A percentile compares a stretch with the other conserved stretches of the same genome.
Conservation (phyloP, 208 protist species). For the Strigomonas culicis region DNA sequence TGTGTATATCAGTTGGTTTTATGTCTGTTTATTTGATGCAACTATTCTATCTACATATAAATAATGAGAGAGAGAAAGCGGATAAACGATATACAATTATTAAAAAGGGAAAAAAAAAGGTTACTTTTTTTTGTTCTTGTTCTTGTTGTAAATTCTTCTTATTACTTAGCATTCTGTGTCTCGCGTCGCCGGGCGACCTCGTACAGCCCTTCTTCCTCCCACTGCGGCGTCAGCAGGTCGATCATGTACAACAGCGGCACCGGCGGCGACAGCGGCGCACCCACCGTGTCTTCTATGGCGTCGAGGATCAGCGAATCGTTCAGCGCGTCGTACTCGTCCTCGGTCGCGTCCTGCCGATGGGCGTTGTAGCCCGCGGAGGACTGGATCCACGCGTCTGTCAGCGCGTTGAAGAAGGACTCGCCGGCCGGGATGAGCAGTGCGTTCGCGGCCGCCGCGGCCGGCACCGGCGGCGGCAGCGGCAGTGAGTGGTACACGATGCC, state of each 20-base stretch:
- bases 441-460: no score
- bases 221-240: conserved; percentile 61
- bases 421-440: neutral
- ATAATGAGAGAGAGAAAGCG: conserved; percentile 1
- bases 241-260: conserved; percentile 74
- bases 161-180: neutral
- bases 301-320: conserved; percentile 43
- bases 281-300: conserved; percentile 20
- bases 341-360: neutral
- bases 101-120: conserved; percentile 13
- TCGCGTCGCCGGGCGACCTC: conserved; percentile 25
- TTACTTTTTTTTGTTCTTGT: neutral
- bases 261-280: conserved; percentile 29
- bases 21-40: no score
- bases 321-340: conserved; percentile 31
- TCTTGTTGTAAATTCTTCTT: neutral
- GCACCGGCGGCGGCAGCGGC: no score
- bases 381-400: neutral
- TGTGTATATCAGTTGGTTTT: no score
- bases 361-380: no score
- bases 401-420: neutral
- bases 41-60: no score
- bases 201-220: conserved; percentile 57
- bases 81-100: neutral
- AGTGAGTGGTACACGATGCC: no score